phyloP scores from a whole-genome alignment of 495 filamentous ascomycete species.

The Tuber melanosporum region DNA sequence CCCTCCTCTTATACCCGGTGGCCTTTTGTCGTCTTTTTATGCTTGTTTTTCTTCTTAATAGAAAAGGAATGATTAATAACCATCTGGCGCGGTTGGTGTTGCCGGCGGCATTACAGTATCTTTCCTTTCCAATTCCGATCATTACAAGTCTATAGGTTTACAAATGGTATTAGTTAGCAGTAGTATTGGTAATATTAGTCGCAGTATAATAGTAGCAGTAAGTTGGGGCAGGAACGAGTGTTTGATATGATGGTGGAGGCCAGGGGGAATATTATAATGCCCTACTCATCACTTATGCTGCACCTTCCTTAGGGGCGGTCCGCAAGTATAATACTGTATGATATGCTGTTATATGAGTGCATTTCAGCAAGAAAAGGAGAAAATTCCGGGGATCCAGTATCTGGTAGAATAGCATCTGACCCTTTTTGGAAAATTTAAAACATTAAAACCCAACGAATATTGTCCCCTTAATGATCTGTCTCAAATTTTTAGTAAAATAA shows the following conservation, averaged over 20 bases:
- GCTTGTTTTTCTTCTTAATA: not conserved
- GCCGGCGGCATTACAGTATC: not conserved
- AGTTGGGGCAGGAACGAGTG: not conserved
- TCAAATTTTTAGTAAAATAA: too few relatives aligned
- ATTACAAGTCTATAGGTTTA: not conserved
- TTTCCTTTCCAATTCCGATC: not conserved
- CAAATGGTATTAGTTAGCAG: not conserved
- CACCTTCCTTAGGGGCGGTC: not conserved
- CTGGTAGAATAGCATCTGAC: too few relatives aligned
- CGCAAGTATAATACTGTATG: not conserved
- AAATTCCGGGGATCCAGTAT: too few relatives aligned
- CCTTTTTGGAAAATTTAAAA: too few relatives aligned
- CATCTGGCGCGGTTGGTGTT: not conserved
- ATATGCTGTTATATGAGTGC: not conserved
- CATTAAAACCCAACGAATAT: too few relatives aligned
- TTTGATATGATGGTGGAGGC: not conserved
- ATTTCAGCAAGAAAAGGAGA: too few relatives aligned
- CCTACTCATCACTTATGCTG: not conserved
- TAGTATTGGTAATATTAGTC: not conserved
- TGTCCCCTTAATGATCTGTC: too few relatives aligned
- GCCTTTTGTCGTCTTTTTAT: conserved; percentile 9
- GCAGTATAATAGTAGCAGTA: not conserved
- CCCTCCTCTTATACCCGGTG: not conserved
- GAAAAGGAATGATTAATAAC: not conserved
- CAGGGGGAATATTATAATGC: not conserved